Base-by-base conservation (phyloP, 768 basidiomycete genomes). In the Clitopilus passeckerianus region DNA sequence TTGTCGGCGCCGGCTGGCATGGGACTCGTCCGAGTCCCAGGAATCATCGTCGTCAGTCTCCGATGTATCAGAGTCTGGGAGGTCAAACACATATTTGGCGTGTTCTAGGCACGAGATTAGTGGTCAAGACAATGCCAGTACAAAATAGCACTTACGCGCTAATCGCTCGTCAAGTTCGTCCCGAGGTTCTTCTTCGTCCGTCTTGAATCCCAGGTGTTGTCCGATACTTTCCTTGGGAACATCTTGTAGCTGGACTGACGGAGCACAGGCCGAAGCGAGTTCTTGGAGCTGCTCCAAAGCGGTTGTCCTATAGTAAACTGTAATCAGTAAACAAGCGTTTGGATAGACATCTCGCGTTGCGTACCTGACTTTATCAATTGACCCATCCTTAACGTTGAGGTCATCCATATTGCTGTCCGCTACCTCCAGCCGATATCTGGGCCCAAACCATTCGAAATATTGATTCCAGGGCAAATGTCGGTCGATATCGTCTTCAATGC, bases 381-480 rank as follows among this genome's bases (percentile, higher is more conserved):
- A 90, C 9, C 84, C 84, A 64, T 95, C 90, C 62, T 82, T 84
- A 60, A 87, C 72, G 69, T 98, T 99, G 66, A 91, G 74, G 67
- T 98, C 93, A 61, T 97, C 95, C 90, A 96, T 93, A 68, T 98
- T 98, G 67, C 90, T 98, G 62, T 84, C 81, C 23, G 86, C 81
- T 1, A 99, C 95, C 67, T 98, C 95, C 35, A 99, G 78, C 61
- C 95, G 81, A 73, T 95, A 99, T 61, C 95, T 78, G 15, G 96
- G 96, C 0, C 95, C 97, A 70, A 95, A 98, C 88, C 95, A 99
- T 71, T 98, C 96, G 69, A 98, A 92, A 71, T 94, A 96, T 64
- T 87, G 84, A 71, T 88, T 91, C 85, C 86, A 93, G 1, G 91
- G 91, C 59, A 94, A 73, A 64, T 91, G 89, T 18, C 81, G 80